Percentiles rank a stretch among this genome's conserved stretches.
phyloP scores from a whole-genome alignment of 2,329 filamentous ascomycete species.

The Drechmeria coniospora region DNA sequence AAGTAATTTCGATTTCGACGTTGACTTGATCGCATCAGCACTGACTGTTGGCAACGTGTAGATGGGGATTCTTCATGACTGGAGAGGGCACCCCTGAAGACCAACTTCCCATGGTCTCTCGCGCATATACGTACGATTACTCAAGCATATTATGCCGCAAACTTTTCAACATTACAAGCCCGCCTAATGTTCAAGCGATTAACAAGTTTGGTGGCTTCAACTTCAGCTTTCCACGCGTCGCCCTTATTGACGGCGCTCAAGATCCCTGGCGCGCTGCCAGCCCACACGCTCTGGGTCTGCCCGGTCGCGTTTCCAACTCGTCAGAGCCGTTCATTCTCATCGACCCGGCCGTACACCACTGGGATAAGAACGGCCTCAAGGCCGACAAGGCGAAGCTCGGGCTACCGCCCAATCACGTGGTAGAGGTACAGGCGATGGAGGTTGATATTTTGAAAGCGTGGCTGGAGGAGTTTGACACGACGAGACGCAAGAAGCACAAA shows the following conservation, averaged over 20 bases:
- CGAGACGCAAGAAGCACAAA: too few species aligned
- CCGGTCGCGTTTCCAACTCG: conserved; percentile 40
- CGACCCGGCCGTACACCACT: conserved; percentile 62
- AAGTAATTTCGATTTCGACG: neutral
- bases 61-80: conserved; percentile 68
- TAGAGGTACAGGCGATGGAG: conserved; percentile 41
- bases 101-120: conserved; percentile 55
- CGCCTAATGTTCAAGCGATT: conserved; percentile 47
- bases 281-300: conserved; percentile 48
- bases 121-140: conserved; percentile 50
- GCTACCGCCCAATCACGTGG: conserved; percentile 48
- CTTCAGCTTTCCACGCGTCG: conserved; percentile 60
- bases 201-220: conserved; percentile 64
- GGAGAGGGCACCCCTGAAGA: conserved; percentile 51
- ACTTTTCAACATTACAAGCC: conserved; percentile 53
- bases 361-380: conserved; percentile 54
- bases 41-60: conserved; percentile 9
- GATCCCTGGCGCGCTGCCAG: conserved; percentile 71
- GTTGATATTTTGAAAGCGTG: conserved; percentile 49
- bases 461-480: conserved; percentile 36
- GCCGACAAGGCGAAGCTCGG: conserved; percentile 39
- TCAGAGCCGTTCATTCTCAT: conserved; percentile 63
- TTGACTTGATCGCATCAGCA: neutral
- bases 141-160: conserved; percentile 44
- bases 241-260: conserved; percentile 58